Evolutionary conservation across 2,329 filamentous ascomycete genomes (phyloP).

Genomic region (Juglanconis sp.): DNA sequence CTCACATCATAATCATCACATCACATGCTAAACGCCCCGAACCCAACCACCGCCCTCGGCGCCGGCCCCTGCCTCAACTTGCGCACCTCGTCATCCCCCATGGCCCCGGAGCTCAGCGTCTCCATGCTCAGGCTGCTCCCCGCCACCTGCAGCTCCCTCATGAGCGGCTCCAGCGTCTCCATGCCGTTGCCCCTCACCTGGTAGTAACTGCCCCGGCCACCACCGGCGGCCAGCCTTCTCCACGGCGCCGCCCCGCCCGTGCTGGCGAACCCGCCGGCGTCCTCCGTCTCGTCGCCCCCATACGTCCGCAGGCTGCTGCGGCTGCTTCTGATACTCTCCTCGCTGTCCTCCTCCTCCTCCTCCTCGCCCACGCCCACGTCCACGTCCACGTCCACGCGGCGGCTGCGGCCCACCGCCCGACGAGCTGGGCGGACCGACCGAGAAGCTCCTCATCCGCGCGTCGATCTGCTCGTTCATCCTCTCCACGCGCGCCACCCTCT

Average conservation of each 20-base stretch:
- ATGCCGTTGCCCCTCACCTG: conserved; percentile 27
- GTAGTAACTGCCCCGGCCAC: neutral
- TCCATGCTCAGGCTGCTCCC: conserved; percentile 14
- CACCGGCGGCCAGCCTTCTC: neutral
- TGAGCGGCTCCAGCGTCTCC: conserved; percentile 41
- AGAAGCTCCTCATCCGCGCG: neutral
- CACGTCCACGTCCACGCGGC: neutral
- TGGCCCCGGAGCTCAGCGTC: conserved; percentile 2
- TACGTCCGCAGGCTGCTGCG: neutral
- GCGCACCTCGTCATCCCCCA: conserved; percentile 14
- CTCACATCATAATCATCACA: neutral
- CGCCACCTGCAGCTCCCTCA: conserved; percentile 38
- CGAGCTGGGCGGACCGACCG: neutral
- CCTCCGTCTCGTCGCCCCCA: neutral
- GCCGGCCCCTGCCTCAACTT: conserved; percentile 10
- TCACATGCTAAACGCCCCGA: conserved; percentile 13
- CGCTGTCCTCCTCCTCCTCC: neutral
- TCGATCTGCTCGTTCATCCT: conserved; percentile 1
- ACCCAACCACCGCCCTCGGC: conserved; percentile 13
- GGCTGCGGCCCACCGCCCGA: neutral
- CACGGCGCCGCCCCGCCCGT: neutral
- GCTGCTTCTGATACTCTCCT: neutral
- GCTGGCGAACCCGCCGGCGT: neutral
- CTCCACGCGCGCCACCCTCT: conserved; percentile 7
- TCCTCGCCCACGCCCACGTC: neutral